Percentiles rank a stretch among this genome's conserved stretches.
Conservation (phyloP, 176 grass and related monocot species). For the Paspalum notatum region DNA sequence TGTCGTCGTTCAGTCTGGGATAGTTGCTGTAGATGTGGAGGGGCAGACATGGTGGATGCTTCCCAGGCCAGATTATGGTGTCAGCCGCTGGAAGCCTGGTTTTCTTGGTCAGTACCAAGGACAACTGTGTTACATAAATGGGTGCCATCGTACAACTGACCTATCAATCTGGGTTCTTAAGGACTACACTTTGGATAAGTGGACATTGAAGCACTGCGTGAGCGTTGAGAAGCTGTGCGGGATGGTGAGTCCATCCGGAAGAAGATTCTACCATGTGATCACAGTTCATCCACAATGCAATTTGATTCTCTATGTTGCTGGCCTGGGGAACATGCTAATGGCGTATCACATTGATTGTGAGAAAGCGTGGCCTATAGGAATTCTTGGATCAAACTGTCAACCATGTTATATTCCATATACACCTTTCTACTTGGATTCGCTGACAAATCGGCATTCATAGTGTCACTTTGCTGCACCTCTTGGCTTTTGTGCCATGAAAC, state of each 20-base stretch:
- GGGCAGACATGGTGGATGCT: not conserved
- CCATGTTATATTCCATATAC: not conserved
- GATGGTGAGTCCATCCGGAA: no score
- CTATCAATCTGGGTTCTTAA: constrained; percentile 17
- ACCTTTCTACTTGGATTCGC: not conserved
- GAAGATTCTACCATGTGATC: no score
- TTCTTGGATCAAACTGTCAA: not conserved
- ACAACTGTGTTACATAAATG: not conserved
- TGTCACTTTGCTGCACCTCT: not conserved
- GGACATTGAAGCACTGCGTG: no score
- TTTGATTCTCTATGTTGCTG: constrained; percentile 4
- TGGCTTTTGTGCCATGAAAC: not conserved
- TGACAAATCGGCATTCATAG: not conserved
- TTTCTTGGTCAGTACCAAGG: constrained; percentile 4
- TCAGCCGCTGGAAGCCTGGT: no score
- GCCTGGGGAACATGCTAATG: not conserved
- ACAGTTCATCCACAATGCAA: not conserved
- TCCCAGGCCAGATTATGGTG: not conserved
- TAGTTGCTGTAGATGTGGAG: not conserved
- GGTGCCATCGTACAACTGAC: not conserved
- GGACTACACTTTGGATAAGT: not conserved
- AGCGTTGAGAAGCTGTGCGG: no score
- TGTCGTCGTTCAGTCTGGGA: not conserved
- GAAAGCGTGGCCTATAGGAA: not conserved
- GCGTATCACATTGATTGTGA: not conserved